Percentiles rank a stretch among this genome's conserved stretches.
Conservation (phyloP, 768 basidiomycete genomes). For the Phylloporus rhodoxanthus region DNA sequence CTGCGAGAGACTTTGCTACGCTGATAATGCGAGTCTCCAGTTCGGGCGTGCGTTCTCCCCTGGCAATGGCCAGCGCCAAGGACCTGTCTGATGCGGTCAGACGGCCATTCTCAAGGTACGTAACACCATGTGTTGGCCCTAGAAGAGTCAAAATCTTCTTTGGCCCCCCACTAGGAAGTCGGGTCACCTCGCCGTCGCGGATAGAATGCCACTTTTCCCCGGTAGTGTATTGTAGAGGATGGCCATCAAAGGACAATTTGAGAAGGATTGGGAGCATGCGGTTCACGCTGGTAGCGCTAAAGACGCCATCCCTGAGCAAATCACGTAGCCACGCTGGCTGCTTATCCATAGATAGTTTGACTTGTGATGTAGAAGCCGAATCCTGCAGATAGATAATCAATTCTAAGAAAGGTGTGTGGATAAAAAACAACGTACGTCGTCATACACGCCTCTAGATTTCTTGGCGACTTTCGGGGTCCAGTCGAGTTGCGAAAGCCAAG, state of each 20-base stretch:
- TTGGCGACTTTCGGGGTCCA: slow-evolving; percentile 86
- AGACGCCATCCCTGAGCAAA: slow-evolving; percentile 39
- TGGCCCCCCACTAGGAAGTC: slow-evolving; percentile 40
- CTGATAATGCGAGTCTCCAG: slow-evolving; percentile 33
- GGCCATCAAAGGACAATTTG: slow-evolving; percentile 51
- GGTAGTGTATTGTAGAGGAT: slow-evolving; percentile 50
- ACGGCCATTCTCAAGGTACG: slow-evolving; percentile 38
- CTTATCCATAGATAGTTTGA: neutral
- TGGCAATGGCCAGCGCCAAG: slow-evolving; percentile 44
- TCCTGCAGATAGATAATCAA: slow-evolving; percentile 5
- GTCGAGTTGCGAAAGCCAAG: slow-evolving; percentile 87
- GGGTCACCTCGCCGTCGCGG: slow-evolving; percentile 28
- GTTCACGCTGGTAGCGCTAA: slow-evolving; percentile 33
- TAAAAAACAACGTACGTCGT: slow-evolving; percentile 17
- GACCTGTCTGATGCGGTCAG: slow-evolving; percentile 39
- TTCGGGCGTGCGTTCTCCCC: slow-evolving; percentile 34
- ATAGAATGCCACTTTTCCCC: slow-evolving; percentile 66
- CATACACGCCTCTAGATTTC: slow-evolving; percentile 56
- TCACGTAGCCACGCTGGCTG: slow-evolving; percentile 57
- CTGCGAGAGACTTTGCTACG: slow-evolving; percentile 37
- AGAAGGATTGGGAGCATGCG: slow-evolving; percentile 66
- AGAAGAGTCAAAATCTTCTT: slow-evolving; percentile 43
- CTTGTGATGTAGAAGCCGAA: neutral
- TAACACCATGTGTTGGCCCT: slow-evolving; percentile 41
- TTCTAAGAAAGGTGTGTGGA: neutral